Conservation (phyloP, 2,329 filamentous ascomycete species). For the Cryphonectria carpinicola region DNA sequence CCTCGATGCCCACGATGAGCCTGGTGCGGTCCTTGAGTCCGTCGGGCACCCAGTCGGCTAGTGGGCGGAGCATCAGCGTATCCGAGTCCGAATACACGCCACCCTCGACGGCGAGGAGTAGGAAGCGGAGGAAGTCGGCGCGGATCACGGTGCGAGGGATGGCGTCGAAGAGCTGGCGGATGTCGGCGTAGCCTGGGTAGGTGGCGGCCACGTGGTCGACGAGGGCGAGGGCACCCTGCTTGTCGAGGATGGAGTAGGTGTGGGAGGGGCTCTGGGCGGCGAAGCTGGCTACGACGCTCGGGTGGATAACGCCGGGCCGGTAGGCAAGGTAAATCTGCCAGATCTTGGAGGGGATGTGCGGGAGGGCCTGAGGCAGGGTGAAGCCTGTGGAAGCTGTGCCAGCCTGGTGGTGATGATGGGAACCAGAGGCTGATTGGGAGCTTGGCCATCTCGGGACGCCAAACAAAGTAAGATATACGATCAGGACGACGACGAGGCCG, state of each 20-base stretch:
- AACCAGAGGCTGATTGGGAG: neutral
- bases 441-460: neutral
- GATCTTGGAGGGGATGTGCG: slow-evolving; percentile 34
- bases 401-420: neutral
- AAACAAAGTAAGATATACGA: neutral
- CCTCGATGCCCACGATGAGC: slow-evolving; percentile 41
- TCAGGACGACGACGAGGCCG: neutral
- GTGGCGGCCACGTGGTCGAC: slow-evolving; percentile 30
- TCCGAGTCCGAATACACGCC: slow-evolving; percentile 63
- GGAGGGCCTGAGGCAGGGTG: slow-evolving; percentile 13
- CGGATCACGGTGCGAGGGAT: slow-evolving; percentile 28
- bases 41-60: slow-evolving; percentile 42
- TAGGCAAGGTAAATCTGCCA: slow-evolving; percentile 35
- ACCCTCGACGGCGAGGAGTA: slow-evolving; percentile 38
- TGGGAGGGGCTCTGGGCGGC: slow-evolving; percentile 30
- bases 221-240: slow-evolving; percentile 27
- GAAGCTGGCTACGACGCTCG: slow-evolving; percentile 27
- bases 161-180: slow-evolving; percentile 27
- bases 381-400: neutral
- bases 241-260: slow-evolving; percentile 32
- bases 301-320: slow-evolving; percentile 15
- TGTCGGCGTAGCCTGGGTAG: slow-evolving; percentile 20
- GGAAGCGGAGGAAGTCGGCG: slow-evolving; percentile 37
- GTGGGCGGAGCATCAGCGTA: slow-evolving; percentile 56
- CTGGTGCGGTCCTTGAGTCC: slow-evolving; percentile 29